Conservation (phyloP, 78 protist genomes). For the Dictyostelium capitatum region DNA sequence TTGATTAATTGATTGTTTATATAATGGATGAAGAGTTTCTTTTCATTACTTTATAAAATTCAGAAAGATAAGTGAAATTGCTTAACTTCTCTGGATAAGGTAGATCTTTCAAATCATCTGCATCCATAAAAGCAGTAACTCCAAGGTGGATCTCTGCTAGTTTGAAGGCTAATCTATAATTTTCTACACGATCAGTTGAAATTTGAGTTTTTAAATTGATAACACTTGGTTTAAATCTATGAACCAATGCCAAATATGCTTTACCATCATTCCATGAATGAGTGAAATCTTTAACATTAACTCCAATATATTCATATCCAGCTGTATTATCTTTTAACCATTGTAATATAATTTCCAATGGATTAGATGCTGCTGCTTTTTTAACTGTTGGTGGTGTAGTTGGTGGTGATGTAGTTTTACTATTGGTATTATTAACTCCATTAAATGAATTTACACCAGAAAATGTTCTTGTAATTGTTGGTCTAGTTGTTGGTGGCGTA, state of each 20-base stretch:
- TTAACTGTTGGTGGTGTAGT: constrained; percentile 1
- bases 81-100: constrained; percentile 80
- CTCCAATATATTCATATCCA: constrained; percentile 61
- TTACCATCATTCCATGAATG: constrained; percentile 84
- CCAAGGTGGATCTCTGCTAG: constrained; percentile 79
- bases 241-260: constrained; percentile 84
- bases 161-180: constrained; percentile 76
- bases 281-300: constrained; percentile 61
- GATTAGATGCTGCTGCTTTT: constrained; percentile 31
- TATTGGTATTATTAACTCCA: not conserved
- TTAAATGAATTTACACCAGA: not conserved
- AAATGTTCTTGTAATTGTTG: constrained; percentile 5
- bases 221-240: constrained; percentile 70
- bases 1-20: no score
- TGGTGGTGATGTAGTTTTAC: constrained; percentile 3
- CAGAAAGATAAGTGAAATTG: constrained; percentile 83
- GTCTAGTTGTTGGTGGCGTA: constrained; percentile 18
- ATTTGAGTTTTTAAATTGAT: constrained; percentile 21
- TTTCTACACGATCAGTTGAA: not conserved
- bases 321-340: constrained; percentile 76
- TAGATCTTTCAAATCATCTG: constrained; percentile 67
- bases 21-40: not conserved
- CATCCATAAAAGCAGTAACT: constrained; percentile 86
- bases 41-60: constrained; percentile 62
- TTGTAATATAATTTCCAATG: constrained; percentile 71